Evolutionary conservation across 306 rosid species (phyloP), one percentile per base, ranked within the genome.

Genomic region (Fragaria ananassa): DNA sequence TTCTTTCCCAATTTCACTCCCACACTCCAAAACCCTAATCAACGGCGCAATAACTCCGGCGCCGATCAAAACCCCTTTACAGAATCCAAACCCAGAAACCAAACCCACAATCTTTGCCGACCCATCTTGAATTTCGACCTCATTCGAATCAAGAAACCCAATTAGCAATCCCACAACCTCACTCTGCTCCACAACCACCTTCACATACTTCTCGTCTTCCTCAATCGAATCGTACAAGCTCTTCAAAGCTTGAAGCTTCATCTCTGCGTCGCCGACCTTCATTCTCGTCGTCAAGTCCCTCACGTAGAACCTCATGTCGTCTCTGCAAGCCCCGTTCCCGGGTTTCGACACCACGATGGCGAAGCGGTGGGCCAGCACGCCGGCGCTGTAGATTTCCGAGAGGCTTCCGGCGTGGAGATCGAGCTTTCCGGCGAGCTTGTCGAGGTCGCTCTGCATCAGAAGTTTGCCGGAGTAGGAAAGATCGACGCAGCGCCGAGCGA

Each of bases 381-480:
- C 89, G 11, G 88, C 78, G 47, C 81, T 76, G 75, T 86, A 87
- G 42, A 93, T 72, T 41, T 85, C 93, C 3, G 86, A 79, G 1
- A 93, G 83, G 68, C 74, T 88, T 83, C 69, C 83, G 45, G 77
- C 85, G 73, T 93, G 95, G 70, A 73, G 70, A 45, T 87, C 87
- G 74, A 93, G 62, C 62, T 85, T 89, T 37, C 90, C 82, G 47
- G 81, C 81, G 42, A 86, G 76, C 45, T 85, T 86, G 72, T 91
- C 95, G 86, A 93, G 85, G 75, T 93, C 98, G 80, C 97, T 91
- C 86, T 91, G 98, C 98, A 93, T 93, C 83, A 93, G 80, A 17
- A 93, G 96, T 91, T 93, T 93, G 67, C 98, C 98, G 47, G 93
- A 86, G 80, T 85, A 93, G 0, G 98, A 89, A 11, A 91, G 85